These are phyloP conservation scores for Arthroderma uncinatum DNA, from an alignment of 2,329 filamentous ascomycete genomes.

Conservation along the genomic window DNA sequence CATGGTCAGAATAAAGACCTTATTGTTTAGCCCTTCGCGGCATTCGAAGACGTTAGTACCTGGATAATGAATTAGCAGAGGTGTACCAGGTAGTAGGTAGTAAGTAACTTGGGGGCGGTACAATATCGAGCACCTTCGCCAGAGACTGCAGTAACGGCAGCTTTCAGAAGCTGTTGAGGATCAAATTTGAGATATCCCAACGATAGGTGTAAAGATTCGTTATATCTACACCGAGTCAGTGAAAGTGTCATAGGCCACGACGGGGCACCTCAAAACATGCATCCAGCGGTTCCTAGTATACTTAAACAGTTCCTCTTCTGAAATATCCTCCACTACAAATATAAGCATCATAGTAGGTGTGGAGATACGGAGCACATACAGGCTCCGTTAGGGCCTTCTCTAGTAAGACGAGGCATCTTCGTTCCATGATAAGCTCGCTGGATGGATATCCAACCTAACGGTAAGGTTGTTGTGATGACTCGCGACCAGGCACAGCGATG, in stretches of 20 bases:
- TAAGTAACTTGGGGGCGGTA: constrained; percentile 12
- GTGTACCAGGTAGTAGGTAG: no score
- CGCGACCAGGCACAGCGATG: no score
- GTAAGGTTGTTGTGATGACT: no score
- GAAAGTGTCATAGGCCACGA: constrained; percentile 14
- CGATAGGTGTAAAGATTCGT: constrained; percentile 7
- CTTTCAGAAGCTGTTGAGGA: constrained; percentile 13
- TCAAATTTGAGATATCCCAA: background rate
- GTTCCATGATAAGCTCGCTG: background rate
- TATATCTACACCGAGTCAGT: constrained; percentile 23
- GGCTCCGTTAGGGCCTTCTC: background rate
- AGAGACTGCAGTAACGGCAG: constrained; percentile 21
- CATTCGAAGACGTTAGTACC: constrained; percentile 23
- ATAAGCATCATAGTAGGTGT: background rate
- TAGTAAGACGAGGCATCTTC: background rate
- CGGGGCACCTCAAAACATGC: constrained; percentile 16
- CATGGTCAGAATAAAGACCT: constrained; percentile 24
- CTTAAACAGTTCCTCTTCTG: constrained; percentile 19
- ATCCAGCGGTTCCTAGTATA: constrained; percentile 21
- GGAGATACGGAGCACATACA: background rate
- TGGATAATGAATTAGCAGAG: no score
- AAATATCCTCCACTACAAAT: constrained; percentile 9
- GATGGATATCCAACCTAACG: no score
- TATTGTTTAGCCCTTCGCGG: constrained; percentile 24
- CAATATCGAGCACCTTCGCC: constrained; percentile 27